These are phyloP conservation scores for Biscogniauxia sp. DNA, from an alignment of 2,329 filamentous ascomycete genomes.

Conservation along the genomic window DNA sequence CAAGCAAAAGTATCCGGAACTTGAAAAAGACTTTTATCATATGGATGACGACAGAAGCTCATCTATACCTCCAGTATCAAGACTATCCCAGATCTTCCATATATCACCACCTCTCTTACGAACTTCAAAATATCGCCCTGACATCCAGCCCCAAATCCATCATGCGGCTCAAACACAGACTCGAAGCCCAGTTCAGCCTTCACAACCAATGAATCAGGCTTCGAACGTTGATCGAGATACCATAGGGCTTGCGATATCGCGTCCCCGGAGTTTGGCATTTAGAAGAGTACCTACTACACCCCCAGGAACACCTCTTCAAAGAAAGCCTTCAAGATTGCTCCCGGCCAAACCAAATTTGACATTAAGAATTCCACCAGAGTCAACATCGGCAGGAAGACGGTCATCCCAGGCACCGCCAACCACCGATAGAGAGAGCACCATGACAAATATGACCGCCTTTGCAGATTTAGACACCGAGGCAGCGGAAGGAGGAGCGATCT, in stretches of 20 bases:
- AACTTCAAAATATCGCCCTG: constrained; percentile 26
- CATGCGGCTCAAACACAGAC: constrained; percentile 14
- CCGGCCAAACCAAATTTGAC: constrained; percentile 45
- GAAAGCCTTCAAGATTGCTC: constrained; percentile 43
- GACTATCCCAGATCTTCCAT: constrained; percentile 32
- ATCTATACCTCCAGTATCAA: constrained; percentile 23
- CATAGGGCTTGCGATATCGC: constrained; percentile 47
- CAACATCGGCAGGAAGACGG: constrained; percentile 31
- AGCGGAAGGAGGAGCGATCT: constrained; percentile 42
- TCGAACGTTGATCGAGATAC: constrained; percentile 28
- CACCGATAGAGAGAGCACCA: constrained; percentile 50
- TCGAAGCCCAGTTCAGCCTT: constrained; percentile 28
- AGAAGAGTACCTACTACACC: constrained; percentile 6
- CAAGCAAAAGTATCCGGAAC: constrained; percentile 37
- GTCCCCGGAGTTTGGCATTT: constrained; percentile 26
- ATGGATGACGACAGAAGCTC: constrained; percentile 38
- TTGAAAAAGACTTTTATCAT: constrained; percentile 38
- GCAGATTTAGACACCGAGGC: constrained; percentile 33
- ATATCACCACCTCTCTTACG: constrained; percentile 41
- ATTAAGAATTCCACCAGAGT: constrained; percentile 33
- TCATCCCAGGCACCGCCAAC: constrained; percentile 40
- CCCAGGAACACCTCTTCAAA: constrained; percentile 18
- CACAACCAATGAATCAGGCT: constrained; percentile 19
- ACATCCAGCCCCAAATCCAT: constrained; percentile 20
- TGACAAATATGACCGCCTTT: constrained; percentile 32